Evolutionary conservation across 2,329 filamentous ascomycete genomes (phyloP).

Genomic region (Verticillium dahliae): DNA sequence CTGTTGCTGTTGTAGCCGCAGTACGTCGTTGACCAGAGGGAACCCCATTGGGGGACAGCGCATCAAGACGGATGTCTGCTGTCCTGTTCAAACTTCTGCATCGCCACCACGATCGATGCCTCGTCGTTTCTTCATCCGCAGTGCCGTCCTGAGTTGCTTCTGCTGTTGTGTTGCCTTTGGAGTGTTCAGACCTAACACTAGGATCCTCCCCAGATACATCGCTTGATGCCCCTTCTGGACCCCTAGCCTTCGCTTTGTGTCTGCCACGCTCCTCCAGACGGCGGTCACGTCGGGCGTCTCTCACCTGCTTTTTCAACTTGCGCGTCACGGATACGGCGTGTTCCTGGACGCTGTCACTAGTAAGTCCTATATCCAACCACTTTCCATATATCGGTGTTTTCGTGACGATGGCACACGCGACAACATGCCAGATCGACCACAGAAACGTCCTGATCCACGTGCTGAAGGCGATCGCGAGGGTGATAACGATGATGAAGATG

Average conservation of each 20-base stretch:
- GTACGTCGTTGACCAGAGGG: too few species aligned
- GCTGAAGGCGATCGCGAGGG: conserved; percentile 12
- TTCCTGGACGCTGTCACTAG: not conserved
- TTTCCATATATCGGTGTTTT: not conserved
- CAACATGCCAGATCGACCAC: not conserved
- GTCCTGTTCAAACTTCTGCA: too few species aligned
- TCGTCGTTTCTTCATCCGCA: not conserved
- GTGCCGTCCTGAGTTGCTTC: not conserved
- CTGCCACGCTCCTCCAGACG: not conserved
- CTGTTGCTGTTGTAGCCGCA: too few species aligned
- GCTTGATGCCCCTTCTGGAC: not conserved
- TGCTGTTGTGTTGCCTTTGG: not conserved
- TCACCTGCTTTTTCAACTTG: not conserved
- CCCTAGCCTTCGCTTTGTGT: not conserved
- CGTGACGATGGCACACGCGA: not conserved
- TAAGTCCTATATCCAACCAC: not conserved
- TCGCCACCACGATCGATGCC: not conserved
- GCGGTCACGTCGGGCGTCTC: not conserved
- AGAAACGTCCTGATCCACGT: conserved; percentile 11
- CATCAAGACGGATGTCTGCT: not conserved
- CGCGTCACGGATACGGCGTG: not conserved
- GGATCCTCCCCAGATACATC: not conserved
- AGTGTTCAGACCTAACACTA: not conserved
- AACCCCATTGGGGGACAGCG: not conserved
- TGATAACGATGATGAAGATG: conserved; percentile 12